Conservation (phyloP, 352 stramenopile genomes). For the Phytophthora sp. region DNA sequence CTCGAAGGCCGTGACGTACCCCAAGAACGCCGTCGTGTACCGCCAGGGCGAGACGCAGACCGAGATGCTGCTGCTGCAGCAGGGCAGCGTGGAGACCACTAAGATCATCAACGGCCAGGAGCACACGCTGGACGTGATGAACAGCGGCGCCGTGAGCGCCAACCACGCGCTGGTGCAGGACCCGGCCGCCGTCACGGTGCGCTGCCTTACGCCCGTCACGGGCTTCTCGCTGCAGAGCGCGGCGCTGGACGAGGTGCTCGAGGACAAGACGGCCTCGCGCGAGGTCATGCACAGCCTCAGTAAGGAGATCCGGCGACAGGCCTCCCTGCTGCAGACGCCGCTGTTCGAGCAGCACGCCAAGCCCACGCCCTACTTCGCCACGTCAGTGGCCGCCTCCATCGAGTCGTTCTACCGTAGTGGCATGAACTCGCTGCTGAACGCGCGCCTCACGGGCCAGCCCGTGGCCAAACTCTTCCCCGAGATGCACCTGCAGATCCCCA, state of each 20-base stretch:
- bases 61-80: constrained; percentile 78
- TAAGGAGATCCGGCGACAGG: constrained; percentile 90
- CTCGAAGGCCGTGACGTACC: constrained; percentile 63
- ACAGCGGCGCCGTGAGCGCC: constrained; percentile 67
- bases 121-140: constrained; percentile 65
- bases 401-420: constrained; percentile 94
- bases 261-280: constrained; percentile 73
- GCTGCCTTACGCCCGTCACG: constrained; percentile 81
- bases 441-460: constrained; percentile 79
- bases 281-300: constrained; percentile 89
- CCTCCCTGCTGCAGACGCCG: constrained; percentile 85
- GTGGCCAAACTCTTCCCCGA: constrained; percentile 91
- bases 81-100: constrained; percentile 70
- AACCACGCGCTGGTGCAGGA: constrained; percentile 87
- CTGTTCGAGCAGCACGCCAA: constrained; percentile 92
- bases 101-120: constrained; percentile 88
- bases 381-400: constrained; percentile 90
- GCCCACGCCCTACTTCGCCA: constrained; percentile 90
- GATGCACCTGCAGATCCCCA: constrained; percentile 95
- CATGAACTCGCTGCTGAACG: constrained; percentile 93
- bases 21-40: constrained; percentile 81
- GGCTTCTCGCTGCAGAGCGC: constrained; percentile 77
- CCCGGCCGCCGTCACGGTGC: constrained; percentile 74
- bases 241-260: constrained; percentile 75
- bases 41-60: constrained; percentile 82